Evolutionary conservation across 177 flowering plant genomes (phyloP).

Genomic region (Vitis hybrid): DNA sequence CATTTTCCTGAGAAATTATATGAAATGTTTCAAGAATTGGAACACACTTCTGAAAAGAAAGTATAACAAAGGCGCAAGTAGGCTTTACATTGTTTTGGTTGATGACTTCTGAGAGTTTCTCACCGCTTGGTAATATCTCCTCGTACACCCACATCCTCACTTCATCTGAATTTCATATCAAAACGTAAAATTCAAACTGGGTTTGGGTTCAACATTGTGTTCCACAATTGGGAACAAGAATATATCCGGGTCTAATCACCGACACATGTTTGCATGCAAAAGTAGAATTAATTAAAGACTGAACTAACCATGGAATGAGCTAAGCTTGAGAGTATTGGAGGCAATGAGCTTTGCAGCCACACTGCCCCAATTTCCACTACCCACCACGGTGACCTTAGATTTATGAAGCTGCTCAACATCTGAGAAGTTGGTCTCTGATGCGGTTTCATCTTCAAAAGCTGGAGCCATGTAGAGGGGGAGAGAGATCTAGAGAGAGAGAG

Average conservation of each 20-base stretch:
- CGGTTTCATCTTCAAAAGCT: constrained; percentile 4
- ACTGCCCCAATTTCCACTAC: constrained; percentile 99
- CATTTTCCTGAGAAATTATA: constrained; percentile 69
- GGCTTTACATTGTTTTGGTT: constrained; percentile 58
- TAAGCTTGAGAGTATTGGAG: constrained; percentile 67
- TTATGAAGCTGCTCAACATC: constrained; percentile 15
- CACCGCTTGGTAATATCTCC: constrained; percentile 74
- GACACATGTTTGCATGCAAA: constrained; percentile 5
- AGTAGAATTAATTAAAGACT: neutral
- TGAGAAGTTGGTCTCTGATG: neutral
- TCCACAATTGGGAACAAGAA: neutral
- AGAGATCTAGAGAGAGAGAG: constrained; percentile 2
- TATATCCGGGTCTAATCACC: neutral
- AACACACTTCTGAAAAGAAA: neutral
- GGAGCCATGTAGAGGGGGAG: constrained; percentile 29
- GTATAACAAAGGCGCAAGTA: neutral
- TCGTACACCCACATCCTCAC: constrained; percentile 98
- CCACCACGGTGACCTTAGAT: constrained; percentile 74
- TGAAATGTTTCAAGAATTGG: neutral
- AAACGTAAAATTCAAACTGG: constrained; percentile 5
- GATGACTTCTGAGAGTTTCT: constrained; percentile 80
- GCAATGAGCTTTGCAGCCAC: constrained; percentile 96
- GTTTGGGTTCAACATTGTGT: neutral
- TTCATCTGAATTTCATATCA: constrained; percentile 59
- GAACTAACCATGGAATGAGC: constrained; percentile 64